Base-by-base conservation (phyloP, 2,329 filamentous ascomycete species). In the Fusarium keratoplasticum region DNA sequence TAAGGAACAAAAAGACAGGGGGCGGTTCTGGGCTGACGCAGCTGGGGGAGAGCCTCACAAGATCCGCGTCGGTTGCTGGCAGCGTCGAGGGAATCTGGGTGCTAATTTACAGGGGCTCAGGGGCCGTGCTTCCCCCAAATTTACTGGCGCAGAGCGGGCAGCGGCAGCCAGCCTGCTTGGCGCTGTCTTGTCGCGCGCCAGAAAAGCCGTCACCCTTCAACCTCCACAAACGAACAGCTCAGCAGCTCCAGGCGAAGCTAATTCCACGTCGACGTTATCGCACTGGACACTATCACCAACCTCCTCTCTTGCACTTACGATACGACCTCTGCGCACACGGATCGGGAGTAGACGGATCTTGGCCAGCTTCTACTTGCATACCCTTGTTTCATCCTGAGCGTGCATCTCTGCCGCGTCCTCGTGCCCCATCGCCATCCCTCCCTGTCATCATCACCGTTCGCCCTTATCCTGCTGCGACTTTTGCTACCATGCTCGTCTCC, bases 401-500 rank as follows among this genome's bases (percentile, higher is more conserved):
- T 50, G 36, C 25, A 59, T 29, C 27, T 52, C 61, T 25, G n/a
- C 59, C 69, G 42, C 44, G 36, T 40, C 60, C 63, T 67, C 59
- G 58, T 57, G 31, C 50, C 58, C 42, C 38, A 36, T 63, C 31
- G 25, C 54, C 29, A 57, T 61, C 27, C 55, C 27, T 57, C 66
- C 61, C 31, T 31, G 52, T 64, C 52, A 54, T 57, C 52, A 40
- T 58, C 47, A 18, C 64, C 44, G 44, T 36, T 29, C 52, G 44
- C 25, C 27, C 64, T 74, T 64, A 33, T 38, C 61, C 66, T 52
- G 57, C 73, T 75, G 70, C 71, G 64, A 72, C 63, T 60, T 29
- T 29, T 60, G 65, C 64, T 77, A 89, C 82, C 60, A 98, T 99
- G 96, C 89, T 98, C 81, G 94, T 99, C 85, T 98, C 96, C 76